Conservation (phyloP, 768 basidiomycete genomes). For the Exidia glandulosa region DNA sequence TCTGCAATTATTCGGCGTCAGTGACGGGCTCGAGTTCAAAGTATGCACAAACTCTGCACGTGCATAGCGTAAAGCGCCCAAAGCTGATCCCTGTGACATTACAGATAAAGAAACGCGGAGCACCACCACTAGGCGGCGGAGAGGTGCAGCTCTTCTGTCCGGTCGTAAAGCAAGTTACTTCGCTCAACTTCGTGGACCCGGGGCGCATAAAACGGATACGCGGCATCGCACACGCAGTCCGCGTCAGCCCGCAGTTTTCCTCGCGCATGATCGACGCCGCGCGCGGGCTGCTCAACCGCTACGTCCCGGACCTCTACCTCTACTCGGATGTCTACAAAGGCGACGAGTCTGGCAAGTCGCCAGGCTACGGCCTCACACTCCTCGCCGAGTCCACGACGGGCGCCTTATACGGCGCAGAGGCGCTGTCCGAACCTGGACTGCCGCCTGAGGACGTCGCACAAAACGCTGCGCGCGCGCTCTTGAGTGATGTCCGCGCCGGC, state of each 20-base stretch:
- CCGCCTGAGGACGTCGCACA: constrained; percentile 91
- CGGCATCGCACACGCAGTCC: constrained; percentile 94
- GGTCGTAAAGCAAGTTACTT: constrained; percentile 81
- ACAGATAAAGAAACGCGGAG: constrained; percentile 75
- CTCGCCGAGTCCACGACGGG: constrained; percentile 89
- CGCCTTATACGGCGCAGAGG: constrained; percentile 79
- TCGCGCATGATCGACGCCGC: constrained; percentile 95
- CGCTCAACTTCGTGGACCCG: constrained; percentile 81
- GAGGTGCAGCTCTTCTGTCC: constrained; percentile 93
- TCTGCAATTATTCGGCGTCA: constrained; percentile 82
- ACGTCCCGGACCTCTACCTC: constrained; percentile 95
- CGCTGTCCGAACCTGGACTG: constrained; percentile 67
- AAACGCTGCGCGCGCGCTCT: constrained; percentile 63
- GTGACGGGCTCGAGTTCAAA: constrained; percentile 84
- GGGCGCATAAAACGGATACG: constrained; percentile 92
- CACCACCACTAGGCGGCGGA: constrained; percentile 84
- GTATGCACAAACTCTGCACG: constrained; percentile 71
- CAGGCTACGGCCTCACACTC: constrained; percentile 86
- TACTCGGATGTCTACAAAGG: constrained; percentile 99
- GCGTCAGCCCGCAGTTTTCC: constrained; percentile 94
- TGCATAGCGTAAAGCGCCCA: too few species aligned
- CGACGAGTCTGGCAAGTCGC: constrained; percentile 97
- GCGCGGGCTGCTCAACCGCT: constrained; percentile 86
- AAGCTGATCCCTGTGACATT: constrained; percentile 1
- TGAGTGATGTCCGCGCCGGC: constrained; percentile 67